Conservation (phyloP, 768 basidiomycete species). For the Crucibulum laeve region DNA sequence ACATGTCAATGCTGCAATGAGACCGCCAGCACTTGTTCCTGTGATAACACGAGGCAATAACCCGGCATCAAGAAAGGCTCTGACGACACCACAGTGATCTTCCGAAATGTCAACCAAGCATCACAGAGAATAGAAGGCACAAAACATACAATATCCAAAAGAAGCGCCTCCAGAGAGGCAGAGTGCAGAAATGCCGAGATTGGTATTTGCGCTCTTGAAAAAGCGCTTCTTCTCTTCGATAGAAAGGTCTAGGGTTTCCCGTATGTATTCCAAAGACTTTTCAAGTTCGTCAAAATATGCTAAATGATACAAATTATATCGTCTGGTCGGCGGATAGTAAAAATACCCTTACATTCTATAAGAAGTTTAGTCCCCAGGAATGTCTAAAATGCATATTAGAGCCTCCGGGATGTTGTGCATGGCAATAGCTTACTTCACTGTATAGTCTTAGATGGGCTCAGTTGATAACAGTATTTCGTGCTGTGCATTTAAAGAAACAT, state of each 20-base stretch:
- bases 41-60: slow-evolving; percentile 90
- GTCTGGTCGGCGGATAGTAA: background rate
- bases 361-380: slow-evolving; percentile 88
- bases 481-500: slow-evolving; percentile 3
- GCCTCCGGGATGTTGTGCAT: slow-evolving; percentile 5
- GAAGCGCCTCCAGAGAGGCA: slow-evolving; percentile 96
- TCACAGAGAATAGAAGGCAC: background rate
- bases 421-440: slow-evolving; percentile 71
- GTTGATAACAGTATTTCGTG: background rate
- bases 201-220: slow-evolving; percentile 85
- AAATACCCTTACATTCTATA: slow-evolving; percentile 64
- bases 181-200: slow-evolving; percentile 76
- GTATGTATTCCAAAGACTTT: slow-evolving; percentile 68
- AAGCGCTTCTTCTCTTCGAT: slow-evolving; percentile 89
- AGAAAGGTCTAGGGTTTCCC: slow-evolving; percentile 67
- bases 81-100: slow-evolving; percentile 91
- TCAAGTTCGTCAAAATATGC: slow-evolving; percentile 82
- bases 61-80: slow-evolving; percentile 84
- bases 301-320: slow-evolving; percentile 19
- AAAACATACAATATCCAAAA: slow-evolving; percentile 83
- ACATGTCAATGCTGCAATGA: slow-evolving; percentile 73
- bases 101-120: slow-evolving; percentile 3
- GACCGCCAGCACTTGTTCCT: slow-evolving; percentile 91
- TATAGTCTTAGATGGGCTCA: slow-evolving; percentile 56
- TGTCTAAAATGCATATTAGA: slow-evolving; percentile 46